Base-by-base conservation (phyloP, 148 eudicot genomes). In the Persicaria tinctoria region DNA sequence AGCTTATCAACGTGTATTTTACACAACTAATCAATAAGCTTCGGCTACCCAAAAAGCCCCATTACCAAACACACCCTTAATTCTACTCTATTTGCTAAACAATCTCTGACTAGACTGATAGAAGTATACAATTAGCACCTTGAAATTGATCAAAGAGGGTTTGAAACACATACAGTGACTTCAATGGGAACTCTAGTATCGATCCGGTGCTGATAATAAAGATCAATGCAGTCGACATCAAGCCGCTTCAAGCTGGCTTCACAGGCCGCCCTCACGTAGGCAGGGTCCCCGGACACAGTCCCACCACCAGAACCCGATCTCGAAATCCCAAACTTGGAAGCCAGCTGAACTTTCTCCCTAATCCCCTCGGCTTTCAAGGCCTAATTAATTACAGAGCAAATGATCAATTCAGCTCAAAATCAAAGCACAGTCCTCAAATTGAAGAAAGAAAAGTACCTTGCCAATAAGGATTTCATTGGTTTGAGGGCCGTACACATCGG, bases 161-260 rank as follows among this genome's bases (percentile, higher is more conserved):
- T 32, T 32, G 41, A 32, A 32, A 6, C 9, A 50, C 75, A 16
- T 11, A 74, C 77, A 16, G 77, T 76, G 78, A 76, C 73, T 76
- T 76, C 72, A 41, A 76, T 76, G 16, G 78, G 78, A 10, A 76
- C 73, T 2, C 16, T 47, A 8, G 73, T 50, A 76, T 66, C 72
- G 32, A 76, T 68, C 20, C 78, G 13, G 51, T 63, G 73, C 78
- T 76, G 78, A 32, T 76, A 76, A 51, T 63, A 76, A 3, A 76
- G 72, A 51, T 76, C 73, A 8, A 76, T 76, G 27, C 45, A 64
- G 8, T 66, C 73, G 50, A 76, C 41, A 41, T 76, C 60, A 9
- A 76, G 73, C 46, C 72, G 49, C 73, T 76, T 76, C 73, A 76
- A 50, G 73, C 72, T 64, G 10, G 73, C 60, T 49, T 76, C 72